phyloP scores from a whole-genome alignment of 192 early-diverging fungal genomes.

The Chytriomyces sp. region DNA sequence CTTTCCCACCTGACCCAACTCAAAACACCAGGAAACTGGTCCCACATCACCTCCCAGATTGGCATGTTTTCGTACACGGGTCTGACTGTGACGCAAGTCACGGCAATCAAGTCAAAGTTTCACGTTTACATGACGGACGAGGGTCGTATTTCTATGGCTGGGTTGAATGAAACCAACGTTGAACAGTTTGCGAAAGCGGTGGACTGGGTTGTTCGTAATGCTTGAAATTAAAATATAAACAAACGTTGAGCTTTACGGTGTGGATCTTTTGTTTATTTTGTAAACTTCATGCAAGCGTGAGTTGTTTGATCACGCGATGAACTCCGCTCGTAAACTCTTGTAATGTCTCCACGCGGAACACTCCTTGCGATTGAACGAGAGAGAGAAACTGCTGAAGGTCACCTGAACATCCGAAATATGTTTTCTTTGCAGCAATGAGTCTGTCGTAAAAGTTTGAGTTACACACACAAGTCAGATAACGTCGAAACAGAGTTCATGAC shows the following conservation, averaged over 20 bases:
- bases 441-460: conserved; percentile 35
- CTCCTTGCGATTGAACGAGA: conserved; percentile 59
- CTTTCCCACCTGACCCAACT: conserved; percentile 67
- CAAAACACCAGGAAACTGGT: conserved; percentile 92
- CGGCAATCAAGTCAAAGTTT: conserved; percentile 77
- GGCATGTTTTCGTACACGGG: conserved; percentile 99
- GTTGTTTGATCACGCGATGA: conserved; percentile 72
- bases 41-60: conserved; percentile 93
- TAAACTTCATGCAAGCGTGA: conserved; percentile 56
- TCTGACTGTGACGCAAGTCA: conserved; percentile 76
- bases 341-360: conserved; percentile 64
- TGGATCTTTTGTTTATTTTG: no score
- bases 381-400: conserved; percentile 76
- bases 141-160: conserved; percentile 94
- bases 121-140: conserved; percentile 94
- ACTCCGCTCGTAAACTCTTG: conserved; percentile 66
- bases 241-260: no score
- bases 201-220: conserved; percentile 88
- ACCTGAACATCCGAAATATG: conserved; percentile 95
- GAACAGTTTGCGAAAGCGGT: conserved; percentile 87
- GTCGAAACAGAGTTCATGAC: no score
- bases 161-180: conserved; percentile 85
- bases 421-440: conserved; percentile 87
- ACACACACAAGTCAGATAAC: conserved; percentile 27
- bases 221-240: no score